phyloP scores from a whole-genome alignment of 1,284 basidiomycete species.

The Rugosomyces carneus region DNA sequence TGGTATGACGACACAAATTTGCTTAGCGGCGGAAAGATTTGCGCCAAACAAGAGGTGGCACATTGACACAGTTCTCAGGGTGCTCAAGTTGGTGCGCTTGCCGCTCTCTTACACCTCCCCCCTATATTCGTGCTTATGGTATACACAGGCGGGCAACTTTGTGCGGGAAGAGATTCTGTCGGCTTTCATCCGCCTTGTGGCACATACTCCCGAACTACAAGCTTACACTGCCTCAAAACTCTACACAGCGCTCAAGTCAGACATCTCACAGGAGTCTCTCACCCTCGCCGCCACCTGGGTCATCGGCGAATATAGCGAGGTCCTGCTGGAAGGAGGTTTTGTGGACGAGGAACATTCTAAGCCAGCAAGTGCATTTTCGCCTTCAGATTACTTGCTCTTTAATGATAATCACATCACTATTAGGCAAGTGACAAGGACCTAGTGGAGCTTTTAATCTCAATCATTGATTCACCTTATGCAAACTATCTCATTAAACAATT shows the following conservation, averaged over 20 bases:
- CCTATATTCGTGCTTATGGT: background rate
- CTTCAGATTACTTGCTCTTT: background rate
- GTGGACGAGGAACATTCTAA: conserved; percentile 83
- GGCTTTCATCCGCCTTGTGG: conserved; percentile 92
- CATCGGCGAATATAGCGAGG: conserved; percentile 94
- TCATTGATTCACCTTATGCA: conserved; percentile 91
- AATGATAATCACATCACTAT: background rate
- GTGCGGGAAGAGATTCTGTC: conserved; percentile 96
- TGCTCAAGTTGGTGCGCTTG: conserved; percentile 78
- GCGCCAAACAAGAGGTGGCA: conserved; percentile 99
- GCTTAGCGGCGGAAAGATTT: conserved; percentile 91
- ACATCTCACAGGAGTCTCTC: conserved; percentile 95
- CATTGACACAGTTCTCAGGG: conserved; percentile 94
- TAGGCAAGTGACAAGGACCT: conserved; percentile 79
- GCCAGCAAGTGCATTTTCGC: conserved; percentile 40
- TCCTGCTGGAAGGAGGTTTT: conserved; percentile 84
- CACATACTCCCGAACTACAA: conserved; percentile 96
- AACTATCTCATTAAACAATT: conserved; percentile 92
- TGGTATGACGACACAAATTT: conserved; percentile 96
- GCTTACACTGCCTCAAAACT: conserved; percentile 93
- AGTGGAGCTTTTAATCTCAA: conserved; percentile 81
- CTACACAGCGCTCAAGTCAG: conserved; percentile 81
- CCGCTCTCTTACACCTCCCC: background rate
- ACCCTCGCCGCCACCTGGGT: conserved; percentile 95
- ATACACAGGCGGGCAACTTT: conserved; percentile 87